These are phyloP conservation scores for Suillus brevipes DNA, from an alignment of 768 basidiomycete species.

Conservation along the genomic window DNA sequence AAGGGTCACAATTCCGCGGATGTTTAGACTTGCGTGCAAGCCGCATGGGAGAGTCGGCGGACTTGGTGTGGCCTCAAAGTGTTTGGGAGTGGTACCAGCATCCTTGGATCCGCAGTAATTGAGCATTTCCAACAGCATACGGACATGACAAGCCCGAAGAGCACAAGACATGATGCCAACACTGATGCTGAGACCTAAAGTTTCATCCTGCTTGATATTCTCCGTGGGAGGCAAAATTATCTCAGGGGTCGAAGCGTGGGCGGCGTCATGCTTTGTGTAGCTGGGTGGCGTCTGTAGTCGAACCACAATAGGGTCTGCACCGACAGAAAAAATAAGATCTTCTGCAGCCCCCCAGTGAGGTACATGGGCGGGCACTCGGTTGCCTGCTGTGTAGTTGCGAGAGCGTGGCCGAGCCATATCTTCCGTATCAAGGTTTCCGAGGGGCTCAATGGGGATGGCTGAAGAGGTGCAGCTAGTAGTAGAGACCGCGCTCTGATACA, in stretches of 20 bases:
- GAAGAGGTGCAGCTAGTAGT: slow-evolving; percentile 11
- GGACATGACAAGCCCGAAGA: slow-evolving; percentile 57
- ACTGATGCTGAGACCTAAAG: slow-evolving; percentile 41
- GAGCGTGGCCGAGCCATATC: slow-evolving; percentile 5
- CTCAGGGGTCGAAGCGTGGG: slow-evolving; percentile 10
- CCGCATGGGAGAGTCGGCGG: slow-evolving; percentile 21
- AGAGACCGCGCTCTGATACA: slow-evolving; percentile 79
- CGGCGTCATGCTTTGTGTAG: slow-evolving; percentile 14
- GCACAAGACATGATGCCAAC: slow-evolving; percentile 57
- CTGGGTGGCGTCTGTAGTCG: slow-evolving; percentile 49
- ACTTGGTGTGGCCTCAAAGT: slow-evolving; percentile 19
- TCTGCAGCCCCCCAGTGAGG: slow-evolving; percentile 25
- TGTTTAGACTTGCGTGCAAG: slow-evolving; percentile 33
- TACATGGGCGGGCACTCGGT: slow-evolving; percentile 10
- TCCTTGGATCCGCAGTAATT: slow-evolving; percentile 30
- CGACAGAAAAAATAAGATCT: slow-evolving; percentile 60
- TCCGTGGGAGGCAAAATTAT: slow-evolving; percentile 6
- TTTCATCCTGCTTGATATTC: slow-evolving; percentile 27
- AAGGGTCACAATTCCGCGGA: slow-evolving; percentile 51
- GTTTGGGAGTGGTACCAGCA: neutral
- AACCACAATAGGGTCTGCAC: slow-evolving; percentile 59
- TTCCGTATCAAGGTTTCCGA: neutral
- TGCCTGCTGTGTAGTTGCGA: neutral
- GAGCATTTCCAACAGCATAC: slow-evolving; percentile 44
- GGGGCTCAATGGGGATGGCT: slow-evolving; percentile 5